Base-by-base conservation (phyloP, 352 stramenopile genomes). In the Pythium aristosporum region DNA sequence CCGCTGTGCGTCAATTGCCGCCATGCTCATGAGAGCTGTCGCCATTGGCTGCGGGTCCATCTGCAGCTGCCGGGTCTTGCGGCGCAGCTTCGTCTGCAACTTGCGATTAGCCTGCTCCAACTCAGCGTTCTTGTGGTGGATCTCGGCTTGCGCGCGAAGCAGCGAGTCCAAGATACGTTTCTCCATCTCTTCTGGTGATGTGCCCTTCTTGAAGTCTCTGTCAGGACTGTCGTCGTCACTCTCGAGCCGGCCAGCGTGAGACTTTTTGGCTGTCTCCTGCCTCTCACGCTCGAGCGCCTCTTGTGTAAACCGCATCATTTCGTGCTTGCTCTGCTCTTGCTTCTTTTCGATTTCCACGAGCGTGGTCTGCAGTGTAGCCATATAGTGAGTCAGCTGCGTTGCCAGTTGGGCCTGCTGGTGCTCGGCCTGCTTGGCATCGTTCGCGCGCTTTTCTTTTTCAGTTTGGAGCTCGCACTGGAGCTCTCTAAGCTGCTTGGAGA, bases 261-360 rank as follows among this genome's bases (percentile, higher is more conserved):
- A 86, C 5, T 63, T 57, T 21, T 67, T 34, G 54, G 61, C 25
- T 51, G 28, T 67, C 2, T 75, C 62, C 50, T 78, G 76, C 34
- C 63, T 59, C 32, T 88, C 80, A 0, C 69, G 71, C 4, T 65
- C 58, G 41, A 89, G 73, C 7, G 80, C 68, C 41, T 89, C 73
- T 43, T 90, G 74, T 1, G 80, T 88, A 52, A 87, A 88, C 18
- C 75, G 72, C 53, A 79, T 74, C 68, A 91, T 78, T 53, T 92
- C 85, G 15, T 82, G 73, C 57, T 87, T 87, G 16, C 67, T 75
- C 15, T 69, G 52, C 42, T 89, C 79, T 21, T 90, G 78, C 34
- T 88, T 88, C 47, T 65, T 74, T 46, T 94, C 80, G 28, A 94
- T 92, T 16, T 83, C 80, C 2, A 76, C 52, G 2, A 94, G 67